Evolutionary conservation across 805 yeast genomes (phyloP), one percentile per base, ranked within the genome.

Genomic region (Saccharomyces kudriavzevii): DNA sequence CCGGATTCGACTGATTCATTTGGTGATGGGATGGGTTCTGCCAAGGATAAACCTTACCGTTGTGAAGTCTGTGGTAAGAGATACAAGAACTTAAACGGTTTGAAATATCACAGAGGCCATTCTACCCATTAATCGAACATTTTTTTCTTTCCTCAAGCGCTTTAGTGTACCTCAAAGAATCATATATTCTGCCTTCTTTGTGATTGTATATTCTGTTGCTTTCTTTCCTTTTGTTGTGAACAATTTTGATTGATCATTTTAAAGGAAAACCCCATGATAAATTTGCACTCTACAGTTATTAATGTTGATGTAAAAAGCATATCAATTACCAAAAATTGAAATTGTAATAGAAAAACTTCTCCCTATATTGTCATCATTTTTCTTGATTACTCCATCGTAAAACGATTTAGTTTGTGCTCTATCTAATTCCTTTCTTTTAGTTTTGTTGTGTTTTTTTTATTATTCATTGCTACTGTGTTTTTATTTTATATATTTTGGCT

Each of bases 21-120:
- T 67, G 88, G 92, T 45, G 96, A 92, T 69, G 96, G 96, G 4
- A 85, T 89, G 72, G 96, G 91, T 24, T 80, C 89, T 81, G 99
- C 94, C 70, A 91, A 89, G 75, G 99, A 94, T 75, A 94, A 94
- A 74, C 99, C 99, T 40, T 94, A 92, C 70, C 80, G 97, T 66
- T 94, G 99, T 73, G 98, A 94, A 73, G 96, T 92, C 46, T 94
- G 99, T 74, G 98, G 98, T 55, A 94, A 92, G 73, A 77, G 99
- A 54, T 94, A 94, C 75, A 94, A 94, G 77, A 94, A 94, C 67
- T 76, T 94, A 65, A 94, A 94, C 70, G 99, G 99, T 27, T 77
- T 94, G 70, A 94, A 94, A 72, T 94, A 94, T 70, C 99, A 94
- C 71, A 82, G 97, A 63, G 98, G 97, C 24, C 99, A 94, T 72